Evolutionary conservation across 352 stramenopile genomes (phyloP).

Genomic region (Pseudoperonospora humuli): DNA sequence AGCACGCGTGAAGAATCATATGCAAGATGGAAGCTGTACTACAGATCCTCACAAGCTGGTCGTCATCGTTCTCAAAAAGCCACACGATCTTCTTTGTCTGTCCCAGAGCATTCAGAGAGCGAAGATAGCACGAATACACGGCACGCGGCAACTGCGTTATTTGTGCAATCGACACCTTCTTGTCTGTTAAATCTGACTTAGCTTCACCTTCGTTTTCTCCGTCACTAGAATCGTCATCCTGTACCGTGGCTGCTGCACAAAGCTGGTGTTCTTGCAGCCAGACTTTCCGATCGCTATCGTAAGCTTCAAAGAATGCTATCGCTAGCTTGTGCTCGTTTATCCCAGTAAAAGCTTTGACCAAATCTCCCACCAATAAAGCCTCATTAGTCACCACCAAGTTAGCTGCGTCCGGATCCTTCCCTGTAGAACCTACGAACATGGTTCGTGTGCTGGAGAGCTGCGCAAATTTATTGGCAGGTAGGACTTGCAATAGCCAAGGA

Average conservation of each 20-base stretch:
- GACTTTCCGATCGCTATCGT: conserved; percentile 23
- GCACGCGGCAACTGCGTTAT: conserved; percentile 12
- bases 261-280: conserved; percentile 26
- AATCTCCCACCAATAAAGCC: conserved; percentile 13
- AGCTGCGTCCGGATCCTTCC: neutral
- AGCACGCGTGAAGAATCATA: conserved; percentile 25
- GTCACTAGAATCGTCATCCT: neutral
- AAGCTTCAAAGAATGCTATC: conserved; percentile 29
- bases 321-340: conserved; percentile 20
- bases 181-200: neutral
- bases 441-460: conserved; percentile 14
- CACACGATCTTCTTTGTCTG: conserved; percentile 24
- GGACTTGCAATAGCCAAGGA: conserved; percentile 26
- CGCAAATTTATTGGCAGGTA: conserved; percentile 28
- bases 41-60: conserved; percentile 20
- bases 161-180: neutral
- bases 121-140: conserved; percentile 25
- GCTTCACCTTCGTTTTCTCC: neutral
- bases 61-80: conserved; percentile 21
- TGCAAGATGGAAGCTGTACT: conserved; percentile 20
- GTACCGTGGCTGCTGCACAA: conserved; percentile 10
- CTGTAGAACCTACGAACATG: conserved; percentile 23
- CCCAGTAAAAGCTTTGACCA: conserved; percentile 20
- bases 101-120: conserved; percentile 19
- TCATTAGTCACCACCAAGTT: conserved; percentile 31